Evolutionary conservation across 2,329 filamentous ascomycete genomes (phyloP), one percentile per base, ranked within the genome.

Genomic region (Allantophomopsis cytisporea): DNA sequence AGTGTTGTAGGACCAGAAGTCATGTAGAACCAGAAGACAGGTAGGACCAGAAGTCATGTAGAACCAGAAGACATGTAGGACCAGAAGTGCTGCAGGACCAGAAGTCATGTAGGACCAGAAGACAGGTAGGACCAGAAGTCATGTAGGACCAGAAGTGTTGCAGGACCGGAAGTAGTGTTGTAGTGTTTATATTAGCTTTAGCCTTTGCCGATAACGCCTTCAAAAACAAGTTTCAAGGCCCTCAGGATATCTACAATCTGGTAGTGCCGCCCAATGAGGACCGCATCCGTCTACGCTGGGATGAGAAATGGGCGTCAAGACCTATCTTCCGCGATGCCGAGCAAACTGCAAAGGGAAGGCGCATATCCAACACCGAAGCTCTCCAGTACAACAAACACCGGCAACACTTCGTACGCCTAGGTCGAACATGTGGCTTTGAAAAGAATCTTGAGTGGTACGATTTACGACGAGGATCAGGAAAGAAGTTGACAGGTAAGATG

Each of bases 331-430:
- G 44, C n/a, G 35, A 52, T 31, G 37, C 48, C 11, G 38, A 53
- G 38, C 10, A 37, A 21, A 47, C 43, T 40, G 5, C 31, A 17
- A 43, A 31, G 36, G 34, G 41, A 38, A 32, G 50, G 32, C 34
- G 35, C 14, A 43, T 54, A 34, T 48, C 46, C 33, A 39, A 50
- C 38, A 47, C 45, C 13, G 45, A 47, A 37, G 30, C 39, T 17
- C 50, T 65, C 10, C 54, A 59, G 41, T 68, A 68, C 40, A 57
- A 42, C 39, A 63, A 65, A 51, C 57, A 17, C 57, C 54, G 20
- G 59, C 57, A 41, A 52, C 38, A 34, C 60, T 44, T 18, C 53
- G 55, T 41, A 58, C 60, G 38, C 58, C 49, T 48, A 57, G 54
- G 33, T 49, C 54, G 34, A 56, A 47, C 39, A 3, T 43, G 40